Evolutionary conservation across 345 rosid genomes (phyloP), one percentile per base, ranked within the genome.

Genomic region (Viola odorata): DNA sequence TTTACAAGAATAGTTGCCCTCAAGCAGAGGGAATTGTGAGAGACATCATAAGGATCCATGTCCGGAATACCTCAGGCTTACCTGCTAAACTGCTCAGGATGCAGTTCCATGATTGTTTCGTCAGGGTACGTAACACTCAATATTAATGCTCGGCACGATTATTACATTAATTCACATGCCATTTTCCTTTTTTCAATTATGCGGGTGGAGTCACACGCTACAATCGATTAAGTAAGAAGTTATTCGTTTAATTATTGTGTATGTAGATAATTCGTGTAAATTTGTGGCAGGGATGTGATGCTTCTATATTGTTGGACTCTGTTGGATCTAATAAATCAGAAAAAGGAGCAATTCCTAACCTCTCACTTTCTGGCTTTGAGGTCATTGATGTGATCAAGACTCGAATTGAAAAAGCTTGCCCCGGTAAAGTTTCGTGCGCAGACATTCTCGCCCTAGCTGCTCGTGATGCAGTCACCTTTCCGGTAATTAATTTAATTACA

Each of bases 31-130:
- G 60, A 0, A 68, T 74, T 3, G 75, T 85, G 53, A 68, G 23
- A 72, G 51, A 42, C 3, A 52, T 81, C 45, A 79, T 80, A 9
- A 45, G 78, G 72, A 72, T 38, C 14, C 71, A 62, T 5, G 82
- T 78, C 39, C 12, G 79, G 1, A 45, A 0, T 38, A 73, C 73
- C 5, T 66, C 77, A 32, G 10, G 55, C 1, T 8, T 70, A 61
- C 78, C 87, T 4, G 85, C 91, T 12, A 81, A 80, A 72, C 63
- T 81, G 51, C 81, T 87, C 14, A 73, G 91, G 61, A 75, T 81
- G 87, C 83, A 80, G 58, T 76, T 85, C 69, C 95, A 81, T 40
- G 95, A 77, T 58, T 84, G 90, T 65, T 81, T 85, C 40, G 82
- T 85, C 15, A 69, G 84, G 82, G 91, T 87, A 77, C 37, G 16